Evolutionary conservation across 768 basidiomycete species (phyloP).

Genomic region (Leccinellum rugosiceps): DNA sequence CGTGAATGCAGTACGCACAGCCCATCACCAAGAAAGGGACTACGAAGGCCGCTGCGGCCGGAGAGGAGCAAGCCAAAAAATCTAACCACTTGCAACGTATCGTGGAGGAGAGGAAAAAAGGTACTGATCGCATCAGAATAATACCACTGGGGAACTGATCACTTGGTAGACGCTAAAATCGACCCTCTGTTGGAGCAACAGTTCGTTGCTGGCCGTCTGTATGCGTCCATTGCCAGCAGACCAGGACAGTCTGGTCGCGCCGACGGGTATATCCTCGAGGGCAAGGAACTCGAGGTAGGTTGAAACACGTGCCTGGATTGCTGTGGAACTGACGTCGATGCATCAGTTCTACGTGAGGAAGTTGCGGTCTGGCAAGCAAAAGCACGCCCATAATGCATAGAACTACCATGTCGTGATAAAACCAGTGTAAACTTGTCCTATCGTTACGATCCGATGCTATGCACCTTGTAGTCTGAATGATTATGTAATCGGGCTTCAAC

Average conservation of each 20-base stretch:
- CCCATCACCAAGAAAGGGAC: constrained; percentile 86
- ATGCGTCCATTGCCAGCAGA: constrained; percentile 89
- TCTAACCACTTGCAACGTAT: constrained; percentile 89
- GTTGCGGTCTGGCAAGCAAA: constrained; percentile 90
- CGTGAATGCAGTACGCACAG: constrained; percentile 74
- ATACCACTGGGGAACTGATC: constrained; percentile 15
- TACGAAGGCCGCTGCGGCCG: constrained; percentile 49
- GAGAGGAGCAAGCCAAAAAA: constrained; percentile 66
- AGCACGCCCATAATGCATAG: constrained; percentile 67
- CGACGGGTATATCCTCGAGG: constrained; percentile 97
- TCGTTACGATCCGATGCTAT: not conserved
- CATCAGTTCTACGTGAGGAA: constrained; percentile 91
- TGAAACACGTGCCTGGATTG: too few relatives aligned
- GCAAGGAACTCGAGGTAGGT: constrained; percentile 93
- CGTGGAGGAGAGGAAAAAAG: constrained; percentile 89
- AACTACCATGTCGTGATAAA: not conserved
- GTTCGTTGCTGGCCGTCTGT: constrained; percentile 93
- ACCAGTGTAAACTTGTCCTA: not conserved
- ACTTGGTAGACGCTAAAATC: constrained; percentile 73
- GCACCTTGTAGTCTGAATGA: constrained; percentile 2
- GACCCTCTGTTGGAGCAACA: constrained; percentile 87
- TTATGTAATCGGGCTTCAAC: constrained; percentile 21
- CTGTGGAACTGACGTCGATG: constrained; percentile 22
- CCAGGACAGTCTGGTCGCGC: constrained; percentile 96
- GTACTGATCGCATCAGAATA: constrained; percentile 37